Evolutionary conservation across 1,139 yeast species (phyloP), one percentile per base, ranked within the genome.

Genomic region (Candida sanyaensis): DNA sequence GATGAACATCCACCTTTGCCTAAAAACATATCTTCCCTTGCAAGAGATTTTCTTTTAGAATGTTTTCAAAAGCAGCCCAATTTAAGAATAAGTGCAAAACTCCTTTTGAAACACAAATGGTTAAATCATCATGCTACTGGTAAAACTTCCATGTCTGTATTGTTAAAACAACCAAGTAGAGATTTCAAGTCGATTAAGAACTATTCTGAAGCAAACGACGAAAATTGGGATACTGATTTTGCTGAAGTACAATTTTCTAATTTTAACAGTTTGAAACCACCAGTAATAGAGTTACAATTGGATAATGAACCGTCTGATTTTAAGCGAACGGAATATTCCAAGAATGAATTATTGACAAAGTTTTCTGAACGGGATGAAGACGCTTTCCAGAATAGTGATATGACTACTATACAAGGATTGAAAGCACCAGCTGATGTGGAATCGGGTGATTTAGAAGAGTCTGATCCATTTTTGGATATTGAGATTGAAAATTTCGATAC

Each of bases 1-100:
- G 96, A 91, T 50, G 86, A 83, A 8, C 83, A 81, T 54, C 93
- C 96, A 2, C 90, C 92, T 0, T 67, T 89, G 21, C 97, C 98
- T 0, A 76, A 73, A 37, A 78, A 72, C 33, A 68, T 81, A 6
- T 77, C 89, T 2, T 71, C 77, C 1, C 58, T 64, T 34, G 84
- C 80, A 5, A 73, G 77, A 46, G 91, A 87, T 55, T 88, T 93
- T 57, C 66, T 91, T 12, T 60, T 79, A 48, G 82, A 80, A 50
- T 93, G 98, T 63, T 90, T 92, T 55, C 91, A 87, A 57, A 86
- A 85, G 59, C 86, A 85, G 55, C 90, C 93, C 0, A 73, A 71
- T 38, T 65, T 81, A 28, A 70, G 96, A 50, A 71, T 75, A 1
- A 68, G 80, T 11, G 95, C 95, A 0, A 70, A 69, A 40, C 65